Evolutionary conservation across 768 basidiomycete species (phyloP), one percentile per base, ranked within the genome.

Genomic region (Krasilnikovozyma curviuscula): DNA sequence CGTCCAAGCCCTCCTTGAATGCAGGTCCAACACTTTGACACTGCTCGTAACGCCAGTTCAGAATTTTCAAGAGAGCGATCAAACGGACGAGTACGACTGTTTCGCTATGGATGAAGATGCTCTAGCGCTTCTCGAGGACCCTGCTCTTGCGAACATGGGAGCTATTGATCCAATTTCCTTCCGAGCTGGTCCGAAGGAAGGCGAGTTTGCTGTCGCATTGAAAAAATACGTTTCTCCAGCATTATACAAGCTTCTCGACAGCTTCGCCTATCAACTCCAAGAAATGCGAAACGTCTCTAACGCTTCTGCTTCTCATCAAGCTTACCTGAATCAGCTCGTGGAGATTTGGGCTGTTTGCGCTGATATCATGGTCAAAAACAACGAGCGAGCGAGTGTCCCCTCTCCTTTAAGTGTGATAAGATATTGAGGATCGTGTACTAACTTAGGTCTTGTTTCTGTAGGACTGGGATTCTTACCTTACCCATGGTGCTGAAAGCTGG

Each of bases 331-430:
- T 55, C 58, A 62, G 24, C 74, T 81, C 69, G 68, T 82, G 28
- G 72, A 75, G 46, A 78, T 77, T 55, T 86, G 82, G 81, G 68
- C 80, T 7, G 74, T 76, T 5, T 83, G 78, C 55, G 75, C 74
- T 1, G 69, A 69, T 47, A 69, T 83, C 16, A 56, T 77, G 14
- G 71, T 79, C 6, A 71, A 72, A 54, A 73, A 74, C 48, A 60
- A 66, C 19, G 51, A 66, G 48, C 64, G 65, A 56, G 75, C 76
- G 16, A 27, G 63, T 49, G 29, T 25, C 42, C 6, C n/a, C 39
- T 42, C 19, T 10, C 14, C 7, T 6, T 21, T 29, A 6, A 8
- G n/a, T 44, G 8, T 44, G 5, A n/a, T n/a, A 3, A 3, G 5
- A n/a, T 19, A 12, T 3, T 5, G 3, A 27, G 7, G 1, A 1